Conservation (phyloP, 306 rosid species). For the Vigna radiata region DNA sequence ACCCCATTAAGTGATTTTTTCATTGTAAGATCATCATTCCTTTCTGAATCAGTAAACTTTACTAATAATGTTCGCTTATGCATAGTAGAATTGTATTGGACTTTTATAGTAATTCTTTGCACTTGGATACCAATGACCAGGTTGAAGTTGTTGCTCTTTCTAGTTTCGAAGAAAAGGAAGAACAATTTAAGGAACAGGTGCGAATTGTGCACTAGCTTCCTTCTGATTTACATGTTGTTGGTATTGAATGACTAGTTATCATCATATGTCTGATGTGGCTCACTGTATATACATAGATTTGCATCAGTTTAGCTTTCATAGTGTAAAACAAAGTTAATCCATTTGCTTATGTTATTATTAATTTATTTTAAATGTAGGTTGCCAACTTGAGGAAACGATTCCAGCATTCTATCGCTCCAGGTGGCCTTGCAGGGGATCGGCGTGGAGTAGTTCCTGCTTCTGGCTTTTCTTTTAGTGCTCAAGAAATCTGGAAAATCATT, state of each 20-base stretch:
- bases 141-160: slow-evolving; percentile 93
- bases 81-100: neutral
- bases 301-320: slow-evolving; percentile 18
- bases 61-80: neutral
- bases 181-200: slow-evolving; percentile 89
- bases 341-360: slow-evolving; percentile 7
- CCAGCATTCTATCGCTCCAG: slow-evolving; percentile 83
- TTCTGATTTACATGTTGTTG: slow-evolving; percentile 32
- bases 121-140: slow-evolving; percentile 55
- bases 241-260: slow-evolving; percentile 3
- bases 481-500: slow-evolving; percentile 86
- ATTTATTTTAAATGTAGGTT: slow-evolving; percentile 58
- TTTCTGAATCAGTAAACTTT: slow-evolving; percentile 24
- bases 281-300: neutral
- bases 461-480: slow-evolving; percentile 89
- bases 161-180: slow-evolving; percentile 94
- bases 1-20: slow-evolving; percentile 89
- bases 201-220: slow-evolving; percentile 28
- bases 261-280: neutral
- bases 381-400: slow-evolving; percentile 79
- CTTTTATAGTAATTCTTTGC: slow-evolving; percentile 33
- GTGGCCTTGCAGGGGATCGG: slow-evolving; percentile 96
- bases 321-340: slow-evolving; percentile 1
- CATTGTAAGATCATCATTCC: slow-evolving; percentile 60
- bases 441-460: slow-evolving; percentile 95